A percentile compares a stretch with the other conserved stretches of the same genome.
Conservation (phyloP, 768 basidiomycete species). For the Mycena rosella region DNA sequence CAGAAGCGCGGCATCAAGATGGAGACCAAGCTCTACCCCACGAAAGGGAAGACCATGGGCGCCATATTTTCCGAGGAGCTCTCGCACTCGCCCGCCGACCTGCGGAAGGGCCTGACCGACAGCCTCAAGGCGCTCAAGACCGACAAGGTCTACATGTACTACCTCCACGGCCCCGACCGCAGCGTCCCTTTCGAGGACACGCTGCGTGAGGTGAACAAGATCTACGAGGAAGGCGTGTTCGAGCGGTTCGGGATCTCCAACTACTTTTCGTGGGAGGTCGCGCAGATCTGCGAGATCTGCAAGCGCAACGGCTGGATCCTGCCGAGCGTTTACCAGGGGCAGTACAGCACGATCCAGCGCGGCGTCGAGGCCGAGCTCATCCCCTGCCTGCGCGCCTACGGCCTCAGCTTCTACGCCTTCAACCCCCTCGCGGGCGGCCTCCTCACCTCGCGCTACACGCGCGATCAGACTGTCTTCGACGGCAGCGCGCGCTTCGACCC, state of each 20-base stretch:
- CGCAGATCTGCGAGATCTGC: too few species aligned
- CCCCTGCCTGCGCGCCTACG: conserved; percentile 58
- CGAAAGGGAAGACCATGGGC: conserved; percentile 14
- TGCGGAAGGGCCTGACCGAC: conserved; percentile 46
- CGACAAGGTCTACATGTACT: conserved; percentile 50
- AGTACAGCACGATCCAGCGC: conserved; percentile 38
- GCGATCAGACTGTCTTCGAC: too few species aligned
- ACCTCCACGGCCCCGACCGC: conserved; percentile 63
- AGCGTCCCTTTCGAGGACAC: too few species aligned
- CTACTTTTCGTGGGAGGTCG: conserved; percentile 57
- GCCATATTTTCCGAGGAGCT: conserved; percentile 12
- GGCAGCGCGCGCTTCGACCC: too few species aligned
- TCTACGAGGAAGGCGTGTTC: conserved; percentile 58
- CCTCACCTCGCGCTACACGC: too few species aligned
- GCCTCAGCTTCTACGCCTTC: conserved; percentile 57
- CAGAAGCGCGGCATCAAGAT: conserved; percentile 56
- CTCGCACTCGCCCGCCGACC: conserved; percentile 20
- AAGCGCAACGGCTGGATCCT: conserved; percentile 56
- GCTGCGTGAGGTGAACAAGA: too few species aligned
- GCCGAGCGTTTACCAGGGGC: conserved; percentile 60
- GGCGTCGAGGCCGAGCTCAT: conserved; percentile 36
- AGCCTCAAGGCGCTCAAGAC: conserved; percentile 58
- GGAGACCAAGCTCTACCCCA: conserved; percentile 63
- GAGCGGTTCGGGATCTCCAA: conserved; percentile 64
- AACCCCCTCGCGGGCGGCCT: conserved; percentile 61